Evolutionary conservation across 192 early-diverging fungal species (phyloP).

Genomic region (Coemansia sp.): DNA sequence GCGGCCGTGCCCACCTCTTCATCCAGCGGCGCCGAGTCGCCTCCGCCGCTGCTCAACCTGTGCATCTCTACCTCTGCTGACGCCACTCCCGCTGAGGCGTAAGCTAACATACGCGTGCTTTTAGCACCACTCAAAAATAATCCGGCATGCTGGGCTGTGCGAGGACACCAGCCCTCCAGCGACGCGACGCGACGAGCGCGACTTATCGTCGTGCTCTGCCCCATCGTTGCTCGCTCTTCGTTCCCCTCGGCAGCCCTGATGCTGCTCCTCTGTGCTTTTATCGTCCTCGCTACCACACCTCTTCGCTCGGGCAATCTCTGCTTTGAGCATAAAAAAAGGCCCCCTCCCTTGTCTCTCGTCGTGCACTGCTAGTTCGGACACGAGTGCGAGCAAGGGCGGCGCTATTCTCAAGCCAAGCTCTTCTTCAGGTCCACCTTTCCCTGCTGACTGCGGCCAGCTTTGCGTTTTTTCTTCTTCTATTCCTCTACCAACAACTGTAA

Average conservation of each 20-base stretch:
- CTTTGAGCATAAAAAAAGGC: neutral
- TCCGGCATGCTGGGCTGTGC: neutral
- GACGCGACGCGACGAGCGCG: too few species aligned
- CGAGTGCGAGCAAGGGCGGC: neutral
- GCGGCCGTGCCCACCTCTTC: slow-evolving; percentile 25
- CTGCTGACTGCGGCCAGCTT: too few species aligned
- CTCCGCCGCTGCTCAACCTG: slow-evolving; percentile 8
- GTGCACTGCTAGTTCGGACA: slow-evolving; percentile 1
- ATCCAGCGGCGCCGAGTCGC: slow-evolving; percentile 7
- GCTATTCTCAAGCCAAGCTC: too few species aligned
- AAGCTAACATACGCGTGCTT: neutral
- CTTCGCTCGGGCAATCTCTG: neutral
- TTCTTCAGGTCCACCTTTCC: too few species aligned
- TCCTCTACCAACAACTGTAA: neutral
- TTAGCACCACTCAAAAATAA: slow-evolving; percentile 3
- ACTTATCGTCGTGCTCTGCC: too few species aligned
- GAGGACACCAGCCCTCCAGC: too few species aligned
- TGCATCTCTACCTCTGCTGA: slow-evolving; percentile 7
- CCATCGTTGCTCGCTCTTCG: too few species aligned
- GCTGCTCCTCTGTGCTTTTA: slow-evolving; percentile 11
- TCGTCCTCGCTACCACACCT: neutral
- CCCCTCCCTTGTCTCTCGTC: neutral
- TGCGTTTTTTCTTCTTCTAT: slow-evolving; percentile 6
- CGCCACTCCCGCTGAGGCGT: neutral
- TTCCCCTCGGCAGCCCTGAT: too few species aligned